phyloP scores from a whole-genome alignment of 2,329 filamentous ascomycete genomes.

The Alternaria alternata region DNA sequence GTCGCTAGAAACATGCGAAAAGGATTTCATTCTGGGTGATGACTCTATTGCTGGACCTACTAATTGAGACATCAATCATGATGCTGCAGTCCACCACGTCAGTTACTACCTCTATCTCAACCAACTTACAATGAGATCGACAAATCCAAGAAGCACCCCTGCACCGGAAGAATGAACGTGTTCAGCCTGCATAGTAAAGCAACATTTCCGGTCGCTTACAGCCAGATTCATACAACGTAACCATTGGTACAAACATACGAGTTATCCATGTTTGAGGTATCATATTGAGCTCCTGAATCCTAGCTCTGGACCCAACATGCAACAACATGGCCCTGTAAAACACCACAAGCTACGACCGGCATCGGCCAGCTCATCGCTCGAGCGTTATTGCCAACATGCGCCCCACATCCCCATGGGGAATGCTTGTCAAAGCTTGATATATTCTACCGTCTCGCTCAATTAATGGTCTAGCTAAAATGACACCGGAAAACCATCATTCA shows the following conservation, averaged over 20 bases:
- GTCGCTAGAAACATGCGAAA: not conserved
- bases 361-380: not conserved
- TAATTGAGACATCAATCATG: not conserved
- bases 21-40: not conserved
- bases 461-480: not conserved
- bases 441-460: not conserved
- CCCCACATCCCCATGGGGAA: not conserved
- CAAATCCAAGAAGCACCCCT: not conserved
- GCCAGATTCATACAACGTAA: not conserved
- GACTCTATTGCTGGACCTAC: not conserved
- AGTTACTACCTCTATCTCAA: not conserved
- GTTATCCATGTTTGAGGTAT: not conserved
- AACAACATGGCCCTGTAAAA: not conserved
- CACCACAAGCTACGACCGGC: not conserved
- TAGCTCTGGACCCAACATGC: not conserved
- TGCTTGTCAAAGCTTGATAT: conserved; percentile 1
- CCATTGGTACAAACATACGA: not conserved
- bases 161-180: not conserved
- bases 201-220: not conserved
- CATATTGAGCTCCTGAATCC: not conserved
- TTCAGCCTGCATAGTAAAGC: not conserved
- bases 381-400: not conserved
- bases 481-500: not conserved
- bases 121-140: not conserved
- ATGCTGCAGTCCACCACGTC: not conserved